Base-by-base conservation (phyloP, 2,329 filamentous ascomycete species). In the Penicillium verrucosum region DNA sequence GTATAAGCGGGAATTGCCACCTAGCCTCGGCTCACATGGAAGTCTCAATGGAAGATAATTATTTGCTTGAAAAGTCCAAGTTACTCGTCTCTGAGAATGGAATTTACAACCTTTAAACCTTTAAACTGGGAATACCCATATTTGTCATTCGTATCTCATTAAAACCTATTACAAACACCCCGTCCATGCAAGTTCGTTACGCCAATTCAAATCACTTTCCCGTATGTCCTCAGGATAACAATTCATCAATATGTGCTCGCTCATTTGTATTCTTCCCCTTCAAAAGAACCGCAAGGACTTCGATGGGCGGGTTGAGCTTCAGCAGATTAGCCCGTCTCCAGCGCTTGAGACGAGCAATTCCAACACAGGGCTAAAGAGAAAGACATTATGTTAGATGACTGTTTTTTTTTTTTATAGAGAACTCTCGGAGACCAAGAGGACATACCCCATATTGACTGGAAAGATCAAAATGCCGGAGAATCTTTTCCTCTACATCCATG, bases 391-490 rank as follows among this genome's bases (percentile, higher is more conserved):
- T 62, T 62, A 65, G 40, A 23, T 18, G 4, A n/a, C 30, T 2
- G 4, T 8, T 34, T 1, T 8, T 11, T 4, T 5, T 3, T 36
- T 18, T 18, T 18, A 11, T 10, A 23, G 9, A n/a, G 10, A 53
- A 6, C 43, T 51, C 38, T 9, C 3, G 2, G 7, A 9, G 5
- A 42, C 14, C 29, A 2, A 44, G 47, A 27, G 34, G n/a, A 85
- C 89, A 79, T 85, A 96, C 92, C 55, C 94, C 94, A 73, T 90
- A 99, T 68, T 96, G 90, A 58, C 84, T 90, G 69, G 88, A 94
- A 63, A 96, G 88, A 72, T 99, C 94, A 75, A 94, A 99, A 72
- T 96, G 90, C 61, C 93, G 81, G 67, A 97, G 75, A 27, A 97
- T 85, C 79, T 93, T 96, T 80, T 97, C 92, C 54, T 88, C 81